Base-by-base conservation (phyloP, 805 yeast species). In the Saccharomycopsis sp. region DNA sequence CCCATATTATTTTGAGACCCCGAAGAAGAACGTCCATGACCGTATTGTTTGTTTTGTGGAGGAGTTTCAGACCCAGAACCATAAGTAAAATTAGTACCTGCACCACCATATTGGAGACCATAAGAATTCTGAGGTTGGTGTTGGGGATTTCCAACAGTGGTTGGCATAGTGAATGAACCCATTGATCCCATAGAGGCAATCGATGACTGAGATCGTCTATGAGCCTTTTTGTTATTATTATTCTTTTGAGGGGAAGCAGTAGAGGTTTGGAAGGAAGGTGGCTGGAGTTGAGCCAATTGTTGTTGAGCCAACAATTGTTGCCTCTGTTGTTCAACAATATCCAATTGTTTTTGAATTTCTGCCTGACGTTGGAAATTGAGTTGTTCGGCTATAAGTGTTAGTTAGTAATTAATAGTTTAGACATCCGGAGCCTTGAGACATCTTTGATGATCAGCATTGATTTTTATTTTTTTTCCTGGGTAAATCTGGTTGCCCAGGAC, bases 281-380 rank as follows among this genome's bases (percentile, higher is more conserved):
- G 47, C 29, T 58, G 56, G 44, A 46, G 51, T 10, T 21, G 31
- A 23, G 34, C 45, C 30, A 36, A 21, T 29, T 46, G 54, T 35
- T 76, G 94, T 55, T 81, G 92, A 3, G 73, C 70, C 49, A 84
- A 57, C 35, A 87, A 70, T 52, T 84, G 95, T 59, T 86, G 94
- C 57, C 84, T 96, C 56, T 88, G 96, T 18, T 81, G 88, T 58
- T 87, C 95, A 2, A 86, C 94, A 49, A 76, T 68, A 52, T 92
- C 96, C 63, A 88, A 69, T 57, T 89, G 96, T 52, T 89, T 87
- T 60, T 92, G 96, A 44, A 92, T 69, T 43, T 80, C 69, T 40
- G 62, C 52, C 43, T 66, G 70, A n/a, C 49, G 42, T 36, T 45
- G 49, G 25, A 45, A 28, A 26, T 67, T 78, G 57, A 82, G 75